Percentiles rank a stretch among this genome's conserved stretches.
Conservation (phyloP, 805 yeast genomes). For the Torulaspora quercuum region DNA sequence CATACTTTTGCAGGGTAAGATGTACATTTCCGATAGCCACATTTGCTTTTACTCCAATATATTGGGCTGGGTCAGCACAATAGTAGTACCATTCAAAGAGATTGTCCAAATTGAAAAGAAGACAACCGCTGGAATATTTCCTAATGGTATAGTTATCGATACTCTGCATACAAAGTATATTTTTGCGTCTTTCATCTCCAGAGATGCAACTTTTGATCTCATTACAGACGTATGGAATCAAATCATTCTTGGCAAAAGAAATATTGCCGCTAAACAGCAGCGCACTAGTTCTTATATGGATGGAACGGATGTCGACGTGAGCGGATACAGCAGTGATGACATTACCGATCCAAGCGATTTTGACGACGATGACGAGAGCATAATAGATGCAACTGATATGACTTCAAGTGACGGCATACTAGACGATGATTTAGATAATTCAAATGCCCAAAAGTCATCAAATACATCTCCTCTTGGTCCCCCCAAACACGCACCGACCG, state of each 20-base stretch:
- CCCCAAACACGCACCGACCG: constrained; percentile 48
- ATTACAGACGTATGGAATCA: constrained; percentile 63
- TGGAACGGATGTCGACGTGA: constrained; percentile 9
- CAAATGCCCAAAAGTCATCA: constrained; percentile 6
- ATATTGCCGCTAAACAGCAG: constrained; percentile 5
- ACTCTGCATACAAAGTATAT: constrained; percentile 60
- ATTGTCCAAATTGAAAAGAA: constrained; percentile 62
- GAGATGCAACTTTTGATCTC: constrained; percentile 51
- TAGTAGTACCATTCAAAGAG: constrained; percentile 56
- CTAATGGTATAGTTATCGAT: constrained; percentile 62
- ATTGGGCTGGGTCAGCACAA: constrained; percentile 61
- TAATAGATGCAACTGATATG: constrained; percentile 25
- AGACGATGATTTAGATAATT: constrained; percentile 22
- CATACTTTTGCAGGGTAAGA: constrained; percentile 61
- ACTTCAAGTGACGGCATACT: constrained; percentile 38
- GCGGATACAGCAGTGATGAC: constrained; percentile 13
- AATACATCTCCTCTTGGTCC: constrained; percentile 37
- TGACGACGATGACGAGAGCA: constrained; percentile 24
- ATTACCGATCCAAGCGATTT: constrained; percentile 15
- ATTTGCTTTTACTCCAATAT: constrained; percentile 65
- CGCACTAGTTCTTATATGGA: constrained; percentile 12
- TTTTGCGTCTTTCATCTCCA: constrained; percentile 61
- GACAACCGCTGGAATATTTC: constrained; percentile 63
- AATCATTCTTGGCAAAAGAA: constrained; percentile 27
- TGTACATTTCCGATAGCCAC: constrained; percentile 54